Conservation (phyloP, 257 asterid genomes). For the Primulina huaijiensis region DNA sequence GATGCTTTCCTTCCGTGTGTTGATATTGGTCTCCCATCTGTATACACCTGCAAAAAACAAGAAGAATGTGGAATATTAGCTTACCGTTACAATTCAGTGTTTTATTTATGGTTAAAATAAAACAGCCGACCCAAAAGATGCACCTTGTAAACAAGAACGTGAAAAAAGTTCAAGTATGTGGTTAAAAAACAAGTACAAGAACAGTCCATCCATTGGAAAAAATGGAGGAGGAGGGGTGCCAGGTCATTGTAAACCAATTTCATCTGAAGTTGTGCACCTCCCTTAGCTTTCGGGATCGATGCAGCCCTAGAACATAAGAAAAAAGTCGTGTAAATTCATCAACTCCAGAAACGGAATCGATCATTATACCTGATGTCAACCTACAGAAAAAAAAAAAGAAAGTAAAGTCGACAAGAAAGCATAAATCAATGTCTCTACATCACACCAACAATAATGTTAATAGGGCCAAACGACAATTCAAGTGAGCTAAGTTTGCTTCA, state of each 20-base stretch:
- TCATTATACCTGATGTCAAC: not conserved
- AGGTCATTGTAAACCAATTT: conserved; percentile 68
- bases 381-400: not conserved
- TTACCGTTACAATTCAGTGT: not conserved
- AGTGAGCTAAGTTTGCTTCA: conserved; percentile 1
- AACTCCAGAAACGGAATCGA: conserved; percentile 3
- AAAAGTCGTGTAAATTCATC: not conserved
- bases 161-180: conserved; percentile 54
- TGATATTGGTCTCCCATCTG: conserved; percentile 67
- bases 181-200: conserved; percentile 66
- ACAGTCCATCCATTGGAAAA: conserved; percentile 77
- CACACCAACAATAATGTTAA: conserved; percentile 8
- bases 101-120: not conserved
- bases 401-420: not conserved
- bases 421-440: not conserved
- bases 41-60: conserved; percentile 49
- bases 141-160: conserved; percentile 76
- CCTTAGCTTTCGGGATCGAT: conserved; percentile 75
- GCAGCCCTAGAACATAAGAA: conserved; percentile 53
- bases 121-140: not conserved
- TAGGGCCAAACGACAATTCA: not conserved
- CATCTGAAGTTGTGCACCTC: conserved; percentile 76
- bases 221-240: conserved; percentile 57
- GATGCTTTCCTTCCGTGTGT: conserved; percentile 74
- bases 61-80: not conserved